These are phyloP conservation scores for Tuber umbilicatum DNA, from an alignment of 495 filamentous ascomycete genomes.

Conservation along the genomic window DNA sequence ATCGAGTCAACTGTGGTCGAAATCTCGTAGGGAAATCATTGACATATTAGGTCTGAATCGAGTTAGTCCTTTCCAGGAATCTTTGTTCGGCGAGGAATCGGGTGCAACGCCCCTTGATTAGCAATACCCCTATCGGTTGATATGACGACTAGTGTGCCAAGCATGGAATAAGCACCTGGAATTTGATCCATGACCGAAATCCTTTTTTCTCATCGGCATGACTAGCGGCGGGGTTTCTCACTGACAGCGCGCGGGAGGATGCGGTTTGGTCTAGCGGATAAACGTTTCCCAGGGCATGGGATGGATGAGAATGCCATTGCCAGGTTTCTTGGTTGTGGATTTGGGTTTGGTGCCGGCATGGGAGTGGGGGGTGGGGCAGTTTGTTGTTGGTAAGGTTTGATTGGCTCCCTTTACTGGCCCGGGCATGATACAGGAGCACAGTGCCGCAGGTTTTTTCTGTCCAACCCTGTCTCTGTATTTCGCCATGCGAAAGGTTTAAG, in stretches of 20 bases:
- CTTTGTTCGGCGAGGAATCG: neutral
- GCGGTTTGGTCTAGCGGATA: neutral
- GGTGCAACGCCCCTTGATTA: neutral
- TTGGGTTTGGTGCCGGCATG: neutral
- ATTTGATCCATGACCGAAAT: too few relatives aligned
- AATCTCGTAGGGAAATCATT: neutral
- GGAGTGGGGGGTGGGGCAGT: too few relatives aligned
- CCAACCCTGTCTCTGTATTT: too few relatives aligned
- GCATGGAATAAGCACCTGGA: too few relatives aligned
- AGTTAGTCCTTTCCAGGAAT: neutral
- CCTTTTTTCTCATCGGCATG: neutral
- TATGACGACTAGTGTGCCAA: neutral
- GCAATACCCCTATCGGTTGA: too few relatives aligned
- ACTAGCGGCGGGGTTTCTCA: neutral
- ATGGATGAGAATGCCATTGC: neutral
- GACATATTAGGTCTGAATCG: neutral
- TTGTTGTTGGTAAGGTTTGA: too few relatives aligned
- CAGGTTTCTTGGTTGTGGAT: neutral
- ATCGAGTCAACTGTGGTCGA: neutral
- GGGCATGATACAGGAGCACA: too few relatives aligned
- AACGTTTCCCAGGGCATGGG: neutral
- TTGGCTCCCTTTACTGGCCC: too few relatives aligned
- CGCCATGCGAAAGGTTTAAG: too few relatives aligned
- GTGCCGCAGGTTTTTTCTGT: too few relatives aligned
- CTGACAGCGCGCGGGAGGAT: neutral